Percentiles rank a stretch among this genome's conserved stretches.
These are phyloP conservation scores for Globisporangium alternatum DNA, from an alignment of 352 stramenopile species.

Conservation along the genomic window DNA sequence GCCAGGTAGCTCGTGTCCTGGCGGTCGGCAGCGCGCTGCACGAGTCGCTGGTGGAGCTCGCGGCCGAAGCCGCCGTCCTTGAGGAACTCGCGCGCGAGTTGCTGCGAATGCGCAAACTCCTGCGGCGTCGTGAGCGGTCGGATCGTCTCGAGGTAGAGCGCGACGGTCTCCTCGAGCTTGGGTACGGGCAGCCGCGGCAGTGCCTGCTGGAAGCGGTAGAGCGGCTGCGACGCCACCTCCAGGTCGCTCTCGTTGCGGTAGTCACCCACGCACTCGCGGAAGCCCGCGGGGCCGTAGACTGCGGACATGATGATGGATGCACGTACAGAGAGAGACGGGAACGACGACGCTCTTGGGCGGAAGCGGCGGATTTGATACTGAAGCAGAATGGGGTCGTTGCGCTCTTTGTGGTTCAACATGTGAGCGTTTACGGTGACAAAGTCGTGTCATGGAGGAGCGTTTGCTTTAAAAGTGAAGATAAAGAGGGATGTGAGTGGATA, in stretches of 20 bases:
- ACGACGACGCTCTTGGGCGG: background rate
- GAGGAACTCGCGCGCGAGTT: conserved; percentile 75
- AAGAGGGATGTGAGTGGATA: too few species aligned
- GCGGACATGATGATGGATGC: background rate
- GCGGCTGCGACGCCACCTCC: conserved; percentile 42
- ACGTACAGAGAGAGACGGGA: too few species aligned
- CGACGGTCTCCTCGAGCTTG: conserved; percentile 84
- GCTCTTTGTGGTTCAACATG: conserved; percentile 3
- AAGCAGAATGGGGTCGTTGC: background rate
- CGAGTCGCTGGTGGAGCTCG: conserved; percentile 74
- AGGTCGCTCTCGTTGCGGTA: conserved; percentile 77
- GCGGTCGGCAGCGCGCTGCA: conserved; percentile 46
- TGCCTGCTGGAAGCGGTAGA: conserved; percentile 81
- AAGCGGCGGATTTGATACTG: conserved; percentile 4
- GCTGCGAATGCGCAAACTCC: conserved; percentile 72
- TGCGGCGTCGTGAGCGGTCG: conserved; percentile 70
- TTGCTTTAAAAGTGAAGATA: too few species aligned
- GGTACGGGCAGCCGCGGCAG: conserved; percentile 92
- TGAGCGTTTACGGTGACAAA: conserved; percentile 14
- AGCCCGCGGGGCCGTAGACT: conserved; percentile 70
- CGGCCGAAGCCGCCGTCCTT: conserved; percentile 47
- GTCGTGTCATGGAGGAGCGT: conserved; percentile 2
- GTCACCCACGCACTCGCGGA: conserved; percentile 94
- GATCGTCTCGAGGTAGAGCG: conserved; percentile 88
- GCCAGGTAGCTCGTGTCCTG: conserved; percentile 65